Evolutionary conservation across 352 stramenopile genomes (phyloP), one percentile per base, ranked within the genome.

Genomic region (Blastocystis sp.): DNA sequence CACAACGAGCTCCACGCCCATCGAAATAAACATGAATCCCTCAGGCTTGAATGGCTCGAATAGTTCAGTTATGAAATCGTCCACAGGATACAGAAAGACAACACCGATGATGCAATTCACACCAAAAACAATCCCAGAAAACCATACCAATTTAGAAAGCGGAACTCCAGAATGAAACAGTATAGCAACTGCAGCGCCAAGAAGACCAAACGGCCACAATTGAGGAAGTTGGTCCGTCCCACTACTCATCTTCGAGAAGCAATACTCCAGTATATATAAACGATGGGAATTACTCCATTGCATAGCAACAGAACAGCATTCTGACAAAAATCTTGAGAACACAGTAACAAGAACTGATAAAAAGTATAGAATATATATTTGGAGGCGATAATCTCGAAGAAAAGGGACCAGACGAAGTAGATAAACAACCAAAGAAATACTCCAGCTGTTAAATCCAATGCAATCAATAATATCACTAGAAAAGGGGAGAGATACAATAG

Each of bases 391-490:
- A 56, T 89, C 66, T 6, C 16, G 26, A 1, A 89, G 20, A 30
- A 76, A 89, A 8, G 78, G 43, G 45, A 78, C 24, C 3, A 89
- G 55, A 45, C 50, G 50, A 43, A 85, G 26, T 7, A 85, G 24
- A 66, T 85, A 85, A 13, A 85, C 34, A 18, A 85, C 4, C 13
- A 85, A 53, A 43, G 73, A 47, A 24, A 81, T 41, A 47, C 30
- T 62, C 63, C 63, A 89, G 16, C 78, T 59, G 30, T 76, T 76
- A 24, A 89, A 65, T 37, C 78, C 78, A 64, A 89, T 89, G 45
- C 63, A 76, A 18, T 89, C 78, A 34, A 89, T 43, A 20, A 59
- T 78, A 18, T 79, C 11, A 43, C 63, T 59, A 16, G 24, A 76
- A 65, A 79, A 89, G 16, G 78, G 78, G 8, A 89, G 26, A 39